Evolutionary conservation across 73 alveolate genomes (phyloP).

Genomic region (Stentor coeruleus): DNA sequence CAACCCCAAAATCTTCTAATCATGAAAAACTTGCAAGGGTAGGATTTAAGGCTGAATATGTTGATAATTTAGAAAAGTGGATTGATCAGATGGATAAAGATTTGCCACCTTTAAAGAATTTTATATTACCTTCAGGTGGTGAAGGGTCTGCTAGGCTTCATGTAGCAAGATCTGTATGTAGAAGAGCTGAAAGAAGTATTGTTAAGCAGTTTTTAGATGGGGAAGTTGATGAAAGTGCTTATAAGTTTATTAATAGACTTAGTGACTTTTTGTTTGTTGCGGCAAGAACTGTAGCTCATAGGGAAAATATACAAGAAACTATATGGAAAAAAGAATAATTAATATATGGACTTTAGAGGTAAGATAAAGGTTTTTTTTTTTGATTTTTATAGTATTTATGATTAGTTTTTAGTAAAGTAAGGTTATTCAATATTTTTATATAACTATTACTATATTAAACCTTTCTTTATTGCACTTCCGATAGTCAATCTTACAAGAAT

Average conservation of each 20-base stretch:
- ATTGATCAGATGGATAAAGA: slow-evolving; percentile 46
- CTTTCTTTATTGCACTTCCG: background rate
- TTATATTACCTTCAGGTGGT: slow-evolving; percentile 72
- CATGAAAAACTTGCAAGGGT: slow-evolving; percentile 38
- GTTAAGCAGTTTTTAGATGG: background rate
- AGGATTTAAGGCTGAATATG: slow-evolving; percentile 41
- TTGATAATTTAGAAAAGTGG: slow-evolving; percentile 46
- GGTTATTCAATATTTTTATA: too few relatives aligned
- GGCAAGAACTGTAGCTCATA: slow-evolving; percentile 48
- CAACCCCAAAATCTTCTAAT: slow-evolving; percentile 50
- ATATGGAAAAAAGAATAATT: slow-evolving; percentile 47
- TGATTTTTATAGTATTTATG: too few relatives aligned
- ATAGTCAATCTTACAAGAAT: background rate
- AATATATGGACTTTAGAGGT: too few relatives aligned
- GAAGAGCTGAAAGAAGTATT: slow-evolving; percentile 63
- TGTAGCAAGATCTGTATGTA: slow-evolving; percentile 56
- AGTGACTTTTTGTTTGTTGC: slow-evolving; percentile 62
- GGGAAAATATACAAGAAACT: slow-evolving; percentile 45
- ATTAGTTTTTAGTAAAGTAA: too few relatives aligned
- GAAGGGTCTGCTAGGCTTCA: slow-evolving; percentile 48
- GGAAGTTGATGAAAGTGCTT: slow-evolving; percentile 3
- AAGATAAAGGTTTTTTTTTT: too few relatives aligned
- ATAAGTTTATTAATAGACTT: slow-evolving; percentile 52
- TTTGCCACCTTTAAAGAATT: slow-evolving; percentile 50
- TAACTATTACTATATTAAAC: background rate